Evolutionary conservation across 495 filamentous ascomycete species (phyloP).

Genomic region (Parathielavia hyrcaniae): DNA sequence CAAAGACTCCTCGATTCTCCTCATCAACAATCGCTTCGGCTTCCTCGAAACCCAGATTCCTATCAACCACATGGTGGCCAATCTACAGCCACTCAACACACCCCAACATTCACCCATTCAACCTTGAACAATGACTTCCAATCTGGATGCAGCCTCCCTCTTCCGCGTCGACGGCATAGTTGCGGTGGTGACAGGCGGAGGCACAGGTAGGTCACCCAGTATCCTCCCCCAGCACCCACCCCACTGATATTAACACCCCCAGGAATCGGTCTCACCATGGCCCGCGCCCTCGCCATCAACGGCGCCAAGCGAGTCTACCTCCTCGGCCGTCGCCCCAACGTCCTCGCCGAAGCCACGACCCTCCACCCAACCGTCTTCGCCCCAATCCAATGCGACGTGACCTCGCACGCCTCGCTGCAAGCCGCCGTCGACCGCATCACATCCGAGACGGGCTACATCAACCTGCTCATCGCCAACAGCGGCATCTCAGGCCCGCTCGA

Average conservation of each 20-base stretch:
- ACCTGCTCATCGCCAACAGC: slow-evolving; percentile 61
- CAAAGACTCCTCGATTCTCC: background rate
- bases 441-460: slow-evolving; percentile 44
- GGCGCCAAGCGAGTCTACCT: slow-evolving; percentile 66
- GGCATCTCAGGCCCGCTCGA: slow-evolving; percentile 42
- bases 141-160: slow-evolving; percentile 27
- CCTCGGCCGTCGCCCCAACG: slow-evolving; percentile 52
- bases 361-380: slow-evolving; percentile 40
- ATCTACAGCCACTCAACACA: background rate
- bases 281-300: slow-evolving; percentile 55
- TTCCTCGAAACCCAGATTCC: background rate
- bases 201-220: slow-evolving; percentile 47
- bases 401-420: slow-evolving; percentile 54
- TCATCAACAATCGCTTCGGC: background rate
- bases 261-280: slow-evolving; percentile 64
- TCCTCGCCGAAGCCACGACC: slow-evolving; percentile 42
- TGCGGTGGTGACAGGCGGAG: slow-evolving; percentile 57
- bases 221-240: background rate
- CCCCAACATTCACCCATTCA: background rate
- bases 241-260: background rate
- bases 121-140: background rate
- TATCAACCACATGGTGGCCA: background rate
- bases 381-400: slow-evolving; percentile 59
- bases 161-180: slow-evolving; percentile 56
- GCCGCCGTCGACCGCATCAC: slow-evolving; percentile 48